Evolutionary conservation across 805 yeast species (phyloP), one percentile per base, ranked within the genome.

Genomic region (Scheffersomyces coipomensis): DNA sequence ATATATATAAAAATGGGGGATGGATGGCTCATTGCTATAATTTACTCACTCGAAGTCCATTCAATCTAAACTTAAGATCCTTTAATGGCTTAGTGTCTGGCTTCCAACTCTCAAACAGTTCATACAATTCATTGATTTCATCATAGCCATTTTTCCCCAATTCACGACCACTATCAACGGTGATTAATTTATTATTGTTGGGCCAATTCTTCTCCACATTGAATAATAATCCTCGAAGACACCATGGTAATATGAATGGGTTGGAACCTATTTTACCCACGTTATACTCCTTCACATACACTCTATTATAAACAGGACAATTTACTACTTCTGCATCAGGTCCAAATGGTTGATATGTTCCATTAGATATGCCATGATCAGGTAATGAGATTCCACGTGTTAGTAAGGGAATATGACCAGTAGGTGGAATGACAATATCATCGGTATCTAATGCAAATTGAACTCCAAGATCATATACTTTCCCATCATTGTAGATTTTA

Each of bases 161-260:
- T 12, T 60, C 64, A 21, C 47, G 60, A 51, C 53, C 71, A 46
- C 40, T 68, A 47, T 49, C 52, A 49, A 56, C 55, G 47, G 62
- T 33, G 38, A 55, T 38, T 46, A 52, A 56, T 31, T 61, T 62
- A 38, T 68, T 66, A 10, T 81, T 81, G 35, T 59, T 60, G 16
- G 76, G 68, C 62, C 72, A 64, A 45, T 68, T 74, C 45, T 59
- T 70, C 42, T 73, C 75, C 0, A 83, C 74, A 47, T 68, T 95
- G 47, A 78, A 81, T 22, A 89, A 62, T 32, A 91, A 65, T 0
- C 97, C 96, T 32, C 96, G 67, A 65, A 89, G 77, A 52, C 95
- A 85, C 97, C 97, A 91, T 1, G 98, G 98, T 27, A 91, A 64
- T 42, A 85, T 80, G 53, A 77, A 91, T 0, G 97, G 97, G 59